Base-by-base conservation (phyloP, 495 filamentous ascomycete genomes). In the Penicillium antarcticum region DNA sequence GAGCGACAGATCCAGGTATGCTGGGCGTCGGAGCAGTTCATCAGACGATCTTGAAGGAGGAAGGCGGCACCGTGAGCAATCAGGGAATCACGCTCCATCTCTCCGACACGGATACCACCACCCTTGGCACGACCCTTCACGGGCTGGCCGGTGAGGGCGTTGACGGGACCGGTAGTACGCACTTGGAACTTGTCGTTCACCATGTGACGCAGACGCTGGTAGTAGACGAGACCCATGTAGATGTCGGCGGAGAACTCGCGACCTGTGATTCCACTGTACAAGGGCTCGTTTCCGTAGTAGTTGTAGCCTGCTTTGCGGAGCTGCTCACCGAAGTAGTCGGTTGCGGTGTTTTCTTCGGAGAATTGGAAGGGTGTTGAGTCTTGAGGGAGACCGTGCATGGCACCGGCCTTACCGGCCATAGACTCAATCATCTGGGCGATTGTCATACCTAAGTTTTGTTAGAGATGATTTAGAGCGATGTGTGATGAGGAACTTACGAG, bases 111-210 rank as follows among this genome's bases (percentile, higher is more conserved):
- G 62, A 98, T 96, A 83, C 94, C 94, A 69, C 94, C 94, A 58
- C 94, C 94, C 77, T 89, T 89, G 62, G 90, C 91, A 62, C 92
- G 79, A 51, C 94, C 94, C 76, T 98, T 96, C 73, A 97, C 91
- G 21, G 94, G 94, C 67, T 98, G 94, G 29, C 95, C 94, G 7
- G 92, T 97, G 19, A 95, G 79, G 18, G 83, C 76, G 45, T 89
- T 90, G 39, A 97, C 87, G 26, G 88, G 91, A 31, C 94, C 94
- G 0, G 94, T 98, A 2, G 94, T 97, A 65, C 94, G 84, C 50
- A 97, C 94, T 71, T 98, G 94, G 81, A 90, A 98, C 71, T 98
- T 98, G 69, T 98, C 94, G 78, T 96, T 96, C 17, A 98, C 94
- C 94, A 98, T 98, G 83, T 98, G 94, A 63, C 94, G 80, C 43